phyloP scores from a whole-genome alignment of 148 eudicot species.

The Vaccinium darrowii region DNA sequence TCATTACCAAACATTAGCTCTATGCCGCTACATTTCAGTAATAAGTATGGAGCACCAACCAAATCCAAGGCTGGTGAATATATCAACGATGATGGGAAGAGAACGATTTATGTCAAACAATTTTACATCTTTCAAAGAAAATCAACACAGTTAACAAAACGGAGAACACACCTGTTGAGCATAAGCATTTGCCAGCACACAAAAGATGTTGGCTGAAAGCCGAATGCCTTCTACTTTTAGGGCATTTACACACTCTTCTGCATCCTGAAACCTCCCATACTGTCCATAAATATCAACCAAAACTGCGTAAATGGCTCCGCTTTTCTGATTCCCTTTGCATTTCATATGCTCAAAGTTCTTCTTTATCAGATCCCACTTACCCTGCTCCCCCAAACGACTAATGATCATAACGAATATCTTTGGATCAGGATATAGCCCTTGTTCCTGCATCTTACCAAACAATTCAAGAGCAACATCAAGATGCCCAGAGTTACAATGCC shows the following conservation, averaged over 20 bases:
- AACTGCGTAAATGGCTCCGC: constrained; percentile 68
- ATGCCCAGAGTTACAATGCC: constrained; percentile 72
- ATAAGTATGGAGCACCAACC: neutral
- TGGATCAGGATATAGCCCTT: constrained; percentile 92
- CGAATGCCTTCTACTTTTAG: constrained; percentile 42
- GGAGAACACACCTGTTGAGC: constrained; percentile 47
- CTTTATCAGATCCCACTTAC: constrained; percentile 72
- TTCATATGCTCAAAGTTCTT: constrained; percentile 67
- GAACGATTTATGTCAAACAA: neutral
- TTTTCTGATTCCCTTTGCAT: constrained; percentile 57
- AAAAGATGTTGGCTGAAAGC: constrained; percentile 51
- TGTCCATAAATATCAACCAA: constrained; percentile 93
- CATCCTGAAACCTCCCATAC: constrained; percentile 65
- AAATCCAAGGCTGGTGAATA: neutral
- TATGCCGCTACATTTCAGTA: neutral
- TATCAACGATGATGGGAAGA: neutral
- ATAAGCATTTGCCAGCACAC: constrained; percentile 89
- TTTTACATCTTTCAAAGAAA: neutral
- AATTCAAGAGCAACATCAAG: constrained; percentile 50
- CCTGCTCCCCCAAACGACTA: constrained; percentile 66
- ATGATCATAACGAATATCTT: constrained; percentile 61
- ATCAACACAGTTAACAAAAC: neutral
- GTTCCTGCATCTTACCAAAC: constrained; percentile 75
- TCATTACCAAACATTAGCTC: constrained; percentile 8
- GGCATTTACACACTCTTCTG: constrained; percentile 65